A percentile compares a stretch with the other conserved stretches of the same genome.
Evolutionary conservation across 495 filamentous ascomycete genomes (phyloP).

Genomic region (Pseudotulostoma volvatum): DNA sequence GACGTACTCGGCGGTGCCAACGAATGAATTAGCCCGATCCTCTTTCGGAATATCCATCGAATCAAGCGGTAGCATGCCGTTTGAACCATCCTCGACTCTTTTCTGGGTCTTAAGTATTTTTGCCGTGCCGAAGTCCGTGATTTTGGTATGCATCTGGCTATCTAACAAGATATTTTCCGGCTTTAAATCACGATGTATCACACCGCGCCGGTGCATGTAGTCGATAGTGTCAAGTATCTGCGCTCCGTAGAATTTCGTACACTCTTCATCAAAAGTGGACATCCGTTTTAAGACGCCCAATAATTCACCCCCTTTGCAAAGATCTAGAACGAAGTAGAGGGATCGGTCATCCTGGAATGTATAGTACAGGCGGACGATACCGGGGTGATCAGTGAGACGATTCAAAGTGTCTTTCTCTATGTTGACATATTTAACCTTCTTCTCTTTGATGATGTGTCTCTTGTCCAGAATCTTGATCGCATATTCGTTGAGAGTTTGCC

Average conservation of each 20-base stretch:
- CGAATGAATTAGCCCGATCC: slow-evolving; percentile 79
- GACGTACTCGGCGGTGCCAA: slow-evolving; percentile 97
- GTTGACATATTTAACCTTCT: slow-evolving; percentile 99
- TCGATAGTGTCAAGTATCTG: slow-evolving; percentile 94
- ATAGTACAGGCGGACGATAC: slow-evolving; percentile 93
- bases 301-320: slow-evolving; percentile 84
- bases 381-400: slow-evolving; percentile 87
- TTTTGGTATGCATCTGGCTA: slow-evolving; percentile 92
- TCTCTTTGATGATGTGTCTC: slow-evolving; percentile 98
- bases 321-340: slow-evolving; percentile 90
- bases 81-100: slow-evolving; percentile 28
- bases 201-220: slow-evolving; percentile 92
- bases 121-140: slow-evolving; percentile 97
- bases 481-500: slow-evolving; percentile 90
- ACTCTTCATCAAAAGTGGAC: slow-evolving; percentile 89
- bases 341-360: slow-evolving; percentile 96
- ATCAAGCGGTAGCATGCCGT: slow-evolving; percentile 31
- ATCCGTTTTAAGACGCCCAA: slow-evolving; percentile 86
- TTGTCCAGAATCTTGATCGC: slow-evolving; percentile 98
- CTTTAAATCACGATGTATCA: slow-evolving; percentile 95
- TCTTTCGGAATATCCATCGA: slow-evolving; percentile 42
- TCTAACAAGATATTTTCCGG: slow-evolving; percentile 95
- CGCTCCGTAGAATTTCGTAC: slow-evolving; percentile 84
- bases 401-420: slow-evolving; percentile 99
- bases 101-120: slow-evolving; percentile 66